Evolutionary conservation across 1,284 basidiomycete genomes (phyloP).

Genomic region (Melampsora abietis-canadensis): DNA sequence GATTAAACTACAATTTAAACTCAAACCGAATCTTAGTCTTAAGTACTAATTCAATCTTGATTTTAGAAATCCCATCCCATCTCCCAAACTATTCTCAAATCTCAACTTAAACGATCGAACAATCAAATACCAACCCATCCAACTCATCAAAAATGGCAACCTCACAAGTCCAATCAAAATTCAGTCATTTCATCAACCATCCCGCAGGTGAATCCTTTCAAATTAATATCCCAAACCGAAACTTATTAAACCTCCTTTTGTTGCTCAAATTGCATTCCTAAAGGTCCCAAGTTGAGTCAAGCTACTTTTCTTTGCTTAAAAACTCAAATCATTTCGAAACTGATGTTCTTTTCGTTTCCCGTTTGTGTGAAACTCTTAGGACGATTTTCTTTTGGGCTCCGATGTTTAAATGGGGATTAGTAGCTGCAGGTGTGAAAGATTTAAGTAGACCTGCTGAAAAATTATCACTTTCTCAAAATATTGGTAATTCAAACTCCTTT

Average conservation of each 20-base stretch:
- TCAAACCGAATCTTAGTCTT: too few relatives aligned
- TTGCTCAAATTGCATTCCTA: background rate
- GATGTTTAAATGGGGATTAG: conserved; percentile 41
- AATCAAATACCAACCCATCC: background rate
- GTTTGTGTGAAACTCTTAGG: background rate
- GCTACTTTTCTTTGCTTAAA: background rate
- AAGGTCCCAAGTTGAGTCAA: conserved; percentile 3
- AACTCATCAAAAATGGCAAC: conserved; percentile 10
- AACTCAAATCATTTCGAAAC: too few relatives aligned
- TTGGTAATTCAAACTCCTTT: background rate
- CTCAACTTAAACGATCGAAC: too few relatives aligned
- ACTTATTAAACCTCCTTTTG: background rate
- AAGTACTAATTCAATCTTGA: too few relatives aligned
- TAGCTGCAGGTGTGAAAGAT: conserved; percentile 24
- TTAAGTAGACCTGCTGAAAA: conserved; percentile 36
- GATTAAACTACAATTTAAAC: too few relatives aligned
- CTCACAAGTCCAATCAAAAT: conserved; percentile 23
- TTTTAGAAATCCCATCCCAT: too few relatives aligned
- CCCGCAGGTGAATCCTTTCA: conserved; percentile 22
- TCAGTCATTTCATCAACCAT: conserved; percentile 23
- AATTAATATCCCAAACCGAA: background rate
- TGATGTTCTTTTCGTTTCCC: background rate
- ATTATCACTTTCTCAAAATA: conserved; percentile 41
- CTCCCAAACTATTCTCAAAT: too few relatives aligned
- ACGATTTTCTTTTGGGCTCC: conserved; percentile 43